Percentiles rank a stretch among this genome's conserved stretches.
Evolutionary conservation across 306 rosid species (phyloP).

Genomic region (Pterocarpus santalinus): DNA sequence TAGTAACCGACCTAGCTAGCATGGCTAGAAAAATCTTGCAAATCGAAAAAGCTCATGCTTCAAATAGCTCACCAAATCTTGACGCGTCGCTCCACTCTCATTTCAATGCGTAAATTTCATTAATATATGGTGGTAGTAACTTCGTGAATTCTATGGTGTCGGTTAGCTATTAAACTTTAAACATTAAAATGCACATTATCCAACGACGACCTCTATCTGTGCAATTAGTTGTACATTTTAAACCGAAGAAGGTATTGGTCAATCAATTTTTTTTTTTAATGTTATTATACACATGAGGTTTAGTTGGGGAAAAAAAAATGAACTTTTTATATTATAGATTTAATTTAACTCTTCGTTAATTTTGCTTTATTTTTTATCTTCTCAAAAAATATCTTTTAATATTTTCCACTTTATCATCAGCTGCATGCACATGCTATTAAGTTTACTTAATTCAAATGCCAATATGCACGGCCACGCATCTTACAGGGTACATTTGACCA

Average conservation of each 20-base stretch:
- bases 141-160: constrained; percentile 9
- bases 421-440: no score
- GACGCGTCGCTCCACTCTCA: background rate
- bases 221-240: background rate
- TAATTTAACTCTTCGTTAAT: no score
- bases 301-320: no score
- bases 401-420: no score
- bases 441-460: no score
- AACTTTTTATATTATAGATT: no score
- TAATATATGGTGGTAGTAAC: background rate
- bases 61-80: background rate
- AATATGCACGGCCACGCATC: no score
- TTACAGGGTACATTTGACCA: background rate
- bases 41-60: background rate
- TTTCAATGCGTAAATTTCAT: background rate
- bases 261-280: background rate
- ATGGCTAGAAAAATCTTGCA: background rate
- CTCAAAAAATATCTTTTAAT: no score
- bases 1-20: constrained; percentile 37
- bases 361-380: no score
- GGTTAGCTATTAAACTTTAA: background rate
- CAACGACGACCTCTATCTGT: background rate
- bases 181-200: background rate
- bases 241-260: background rate
- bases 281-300: background rate